Base-by-base conservation (phyloP, 1,284 basidiomycete genomes). In the Ustilago tritici region DNA sequence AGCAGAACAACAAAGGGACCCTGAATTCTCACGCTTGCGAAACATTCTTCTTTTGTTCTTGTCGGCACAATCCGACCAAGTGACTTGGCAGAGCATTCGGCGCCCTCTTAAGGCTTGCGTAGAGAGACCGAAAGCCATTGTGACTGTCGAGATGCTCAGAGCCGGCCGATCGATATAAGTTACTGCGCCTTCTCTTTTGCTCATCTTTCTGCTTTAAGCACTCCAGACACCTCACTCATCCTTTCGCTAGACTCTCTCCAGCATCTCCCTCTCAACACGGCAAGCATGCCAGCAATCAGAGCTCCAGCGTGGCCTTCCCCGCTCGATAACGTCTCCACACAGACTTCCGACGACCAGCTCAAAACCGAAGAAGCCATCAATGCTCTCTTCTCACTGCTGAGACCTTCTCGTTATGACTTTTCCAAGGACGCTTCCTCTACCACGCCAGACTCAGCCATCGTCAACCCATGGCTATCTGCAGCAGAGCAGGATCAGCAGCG, bases 281-380 rank as follows among this genome's bases (percentile, higher is more conserved):
- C n/a, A 46, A 19, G 14, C 19, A 54, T 79, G 72, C 76, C 73
- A 5, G 73, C 73, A 15, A 76, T 72, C 55, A 68, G 56, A 17
- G 58, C 61, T 47, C 55, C 68, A 34, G 66, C 78, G 17, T 80
- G 78, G 78, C 62, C 78, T 41, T 66, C 73, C 60, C 81, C 83
- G 15, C 64, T 74, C 32, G 82, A 84, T 59, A 56, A 73, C n/a
- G 67, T 68, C 38, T 63, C 50, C 5, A 82, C 81, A 11, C 60
- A 62, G 31, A 84, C 83, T 8, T 82, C 83, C 1, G 71, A 82
- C 12, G 83, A 84, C 53, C 83, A 84, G 71, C 41, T 53, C 23
- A 62, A 76, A 38, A 82, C 81, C 9, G 83, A 84, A 62, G 55
- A 75, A 53, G 65, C 67, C 43, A 84, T 84, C 61, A 59, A 80